These are phyloP conservation scores for Hanseniaspora pseudoguilliermondii DNA, from an alignment of 805 yeast species.

Conservation along the genomic window DNA sequence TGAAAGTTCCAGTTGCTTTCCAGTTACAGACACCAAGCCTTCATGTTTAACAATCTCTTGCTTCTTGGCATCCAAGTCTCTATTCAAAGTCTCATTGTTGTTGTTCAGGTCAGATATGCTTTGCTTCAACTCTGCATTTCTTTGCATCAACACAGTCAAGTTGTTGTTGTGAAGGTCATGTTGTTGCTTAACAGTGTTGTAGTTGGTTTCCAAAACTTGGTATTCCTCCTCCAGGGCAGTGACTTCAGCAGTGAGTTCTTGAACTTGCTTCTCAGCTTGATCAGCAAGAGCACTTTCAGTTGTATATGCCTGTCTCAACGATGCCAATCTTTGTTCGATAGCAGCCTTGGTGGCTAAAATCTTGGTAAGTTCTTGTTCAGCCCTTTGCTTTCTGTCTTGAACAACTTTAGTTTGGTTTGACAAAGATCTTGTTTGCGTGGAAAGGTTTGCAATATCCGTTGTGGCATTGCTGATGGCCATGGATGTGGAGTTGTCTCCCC, in stretches of 20 bases:
- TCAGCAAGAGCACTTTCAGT: constrained; percentile 65
- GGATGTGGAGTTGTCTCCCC: constrained; percentile 35
- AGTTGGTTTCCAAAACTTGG: constrained; percentile 64
- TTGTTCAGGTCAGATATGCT: constrained; percentile 53
- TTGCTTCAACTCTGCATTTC: constrained; percentile 53
- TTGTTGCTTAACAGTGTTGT: constrained; percentile 48
- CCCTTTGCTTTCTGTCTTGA: constrained; percentile 56
- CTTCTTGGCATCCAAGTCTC: constrained; percentile 40
- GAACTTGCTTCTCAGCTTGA: constrained; percentile 52
- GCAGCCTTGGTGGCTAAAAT: constrained; percentile 55
- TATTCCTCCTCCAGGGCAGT: constrained; percentile 60
- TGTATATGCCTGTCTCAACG: constrained; percentile 59
- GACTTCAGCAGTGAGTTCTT: constrained; percentile 50
- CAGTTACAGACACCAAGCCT: constrained; percentile 50
- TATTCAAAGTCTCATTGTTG: constrained; percentile 47
- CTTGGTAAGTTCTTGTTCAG: constrained; percentile 64
- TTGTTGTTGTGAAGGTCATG: constrained; percentile 23
- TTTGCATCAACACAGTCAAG: constrained; percentile 45
- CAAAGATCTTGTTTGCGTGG: constrained; percentile 71
- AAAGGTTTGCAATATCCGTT: constrained; percentile 72
- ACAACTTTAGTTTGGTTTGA: constrained; percentile 60
- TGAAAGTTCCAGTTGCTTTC: constrained; percentile 57
- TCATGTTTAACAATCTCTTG: constrained; percentile 48
- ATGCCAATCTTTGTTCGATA: constrained; percentile 56
- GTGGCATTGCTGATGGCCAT: constrained; percentile 66